Conservation (phyloP, 345 rosid genomes). For the Aquilaria malaccensis region DNA sequence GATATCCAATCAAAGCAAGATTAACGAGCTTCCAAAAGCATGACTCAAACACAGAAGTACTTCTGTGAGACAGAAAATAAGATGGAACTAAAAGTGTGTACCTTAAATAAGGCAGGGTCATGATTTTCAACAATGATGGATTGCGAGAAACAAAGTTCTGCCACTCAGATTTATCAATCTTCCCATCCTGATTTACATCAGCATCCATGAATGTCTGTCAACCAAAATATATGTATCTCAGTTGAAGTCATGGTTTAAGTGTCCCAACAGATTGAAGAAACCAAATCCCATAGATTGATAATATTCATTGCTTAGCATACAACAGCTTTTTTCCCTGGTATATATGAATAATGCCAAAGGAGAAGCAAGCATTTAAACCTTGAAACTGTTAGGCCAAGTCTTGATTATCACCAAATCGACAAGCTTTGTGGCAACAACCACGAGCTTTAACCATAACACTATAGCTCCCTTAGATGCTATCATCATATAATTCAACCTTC, state of each 20-base stretch:
- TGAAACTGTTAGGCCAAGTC: too few relatives aligned
- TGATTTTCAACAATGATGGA: slow-evolving; percentile 84
- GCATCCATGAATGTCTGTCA: slow-evolving; percentile 90
- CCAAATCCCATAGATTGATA: too few relatives aligned
- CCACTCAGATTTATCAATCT: slow-evolving; percentile 87
- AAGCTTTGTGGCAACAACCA: too few relatives aligned
- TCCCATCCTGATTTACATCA: slow-evolving; percentile 75
- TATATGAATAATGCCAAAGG: too few relatives aligned
- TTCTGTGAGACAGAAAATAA: neutral
- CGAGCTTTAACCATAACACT: too few relatives aligned
- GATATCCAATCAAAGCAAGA: neutral
- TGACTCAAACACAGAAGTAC: neutral
- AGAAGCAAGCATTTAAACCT: too few relatives aligned
- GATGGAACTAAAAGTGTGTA: slow-evolving; percentile 11
- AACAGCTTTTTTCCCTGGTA: too few relatives aligned
- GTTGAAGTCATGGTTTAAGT: neutral
- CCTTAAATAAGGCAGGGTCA: slow-evolving; percentile 96
- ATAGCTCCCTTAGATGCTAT: too few relatives aligned
- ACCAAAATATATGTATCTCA: neutral
- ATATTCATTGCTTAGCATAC: too few relatives aligned
- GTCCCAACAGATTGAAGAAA: neutral
- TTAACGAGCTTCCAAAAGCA: neutral
- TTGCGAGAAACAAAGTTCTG: slow-evolving; percentile 69
- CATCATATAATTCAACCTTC: too few relatives aligned
- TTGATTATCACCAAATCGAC: too few relatives aligned